Conservation (phyloP, 495 filamentous ascomycete species). For the Platismatia glauca region DNA sequence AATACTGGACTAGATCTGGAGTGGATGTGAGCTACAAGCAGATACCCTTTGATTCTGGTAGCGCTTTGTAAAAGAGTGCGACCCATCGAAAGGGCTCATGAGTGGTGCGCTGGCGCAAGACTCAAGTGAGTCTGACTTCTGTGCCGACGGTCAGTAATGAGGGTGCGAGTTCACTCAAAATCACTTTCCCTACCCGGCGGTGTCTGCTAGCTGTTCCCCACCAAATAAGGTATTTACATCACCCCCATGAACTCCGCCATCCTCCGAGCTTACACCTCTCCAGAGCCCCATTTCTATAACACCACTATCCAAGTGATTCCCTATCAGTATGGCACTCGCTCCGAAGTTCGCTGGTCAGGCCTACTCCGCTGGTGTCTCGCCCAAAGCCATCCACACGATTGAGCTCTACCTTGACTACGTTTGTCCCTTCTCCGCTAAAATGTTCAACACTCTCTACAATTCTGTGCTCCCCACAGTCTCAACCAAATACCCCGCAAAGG, state of each 20-base stretch:
- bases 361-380: constrained; percentile 37
- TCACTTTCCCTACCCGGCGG: constrained; percentile 6
- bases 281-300: not conserved
- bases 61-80: not conserved
- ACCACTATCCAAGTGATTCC: not conserved
- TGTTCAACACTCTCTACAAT: constrained; percentile 63
- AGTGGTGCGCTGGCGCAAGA: not conserved
- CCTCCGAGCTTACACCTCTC: not conserved
- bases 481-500: constrained; percentile 45
- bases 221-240: not conserved
- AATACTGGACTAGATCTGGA: not conserved
- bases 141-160: not conserved
- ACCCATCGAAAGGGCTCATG: not conserved
- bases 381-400: constrained; percentile 53
- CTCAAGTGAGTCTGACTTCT: not conserved
- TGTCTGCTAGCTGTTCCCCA: constrained; percentile 13
- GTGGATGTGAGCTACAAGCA: not conserved
- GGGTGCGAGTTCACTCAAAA: not conserved
- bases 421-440: constrained; percentile 63
- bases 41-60: not conserved
- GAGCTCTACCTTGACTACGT: constrained; percentile 84
- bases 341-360: constrained; percentile 70
- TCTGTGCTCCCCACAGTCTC: constrained; percentile 47
- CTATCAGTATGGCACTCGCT: constrained; percentile 55
- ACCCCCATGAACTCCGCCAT: not conserved